Conservation (phyloP, 768 basidiomycete genomes). For the Terana coerulea region DNA sequence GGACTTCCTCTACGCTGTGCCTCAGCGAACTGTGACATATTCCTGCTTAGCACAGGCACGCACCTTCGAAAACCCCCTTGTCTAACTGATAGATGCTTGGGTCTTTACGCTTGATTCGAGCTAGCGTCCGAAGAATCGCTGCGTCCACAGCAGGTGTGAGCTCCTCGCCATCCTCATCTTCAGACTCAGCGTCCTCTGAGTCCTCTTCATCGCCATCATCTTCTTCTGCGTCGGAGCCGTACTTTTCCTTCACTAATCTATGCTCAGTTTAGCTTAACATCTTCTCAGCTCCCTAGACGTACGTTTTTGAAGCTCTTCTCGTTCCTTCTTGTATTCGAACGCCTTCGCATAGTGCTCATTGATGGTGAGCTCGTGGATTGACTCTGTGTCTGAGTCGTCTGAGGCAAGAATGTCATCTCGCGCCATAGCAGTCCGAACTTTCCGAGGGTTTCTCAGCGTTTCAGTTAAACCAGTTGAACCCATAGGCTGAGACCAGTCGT, state of each 20-base stretch:
- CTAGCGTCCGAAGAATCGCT: constrained; percentile 89
- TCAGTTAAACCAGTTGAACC: too few relatives aligned
- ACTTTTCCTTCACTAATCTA: constrained; percentile 75
- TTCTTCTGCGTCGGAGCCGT: constrained; percentile 69
- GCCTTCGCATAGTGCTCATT: constrained; percentile 81
- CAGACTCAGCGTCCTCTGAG: constrained; percentile 75
- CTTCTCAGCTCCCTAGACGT: constrained; percentile 24
- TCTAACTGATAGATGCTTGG: constrained; percentile 77
- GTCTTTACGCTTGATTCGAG: constrained; percentile 76
- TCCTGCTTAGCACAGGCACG: constrained; percentile 9
- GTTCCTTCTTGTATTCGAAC: constrained; percentile 77
- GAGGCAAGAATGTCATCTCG: constrained; percentile 19
- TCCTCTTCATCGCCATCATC: constrained; percentile 51
- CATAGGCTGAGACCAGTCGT: too few relatives aligned
- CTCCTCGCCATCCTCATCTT: constrained; percentile 94
- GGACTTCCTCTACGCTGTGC: constrained; percentile 59
- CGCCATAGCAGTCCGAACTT: too few relatives aligned
- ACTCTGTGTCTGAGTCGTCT: constrained; percentile 35
- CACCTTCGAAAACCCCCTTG: constrained; percentile 78
- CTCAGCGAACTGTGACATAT: not conserved
- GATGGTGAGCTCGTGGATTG: constrained; percentile 52
- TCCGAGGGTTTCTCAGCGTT: too few relatives aligned
- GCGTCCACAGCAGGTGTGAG: constrained; percentile 91
- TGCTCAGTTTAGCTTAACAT: not conserved
- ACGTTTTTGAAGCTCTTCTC: constrained; percentile 81